Percentiles rank a stretch among this genome's conserved stretches.
Conservation (phyloP, 148 eudicot genomes). For the Rhododendron williamsianum region DNA sequence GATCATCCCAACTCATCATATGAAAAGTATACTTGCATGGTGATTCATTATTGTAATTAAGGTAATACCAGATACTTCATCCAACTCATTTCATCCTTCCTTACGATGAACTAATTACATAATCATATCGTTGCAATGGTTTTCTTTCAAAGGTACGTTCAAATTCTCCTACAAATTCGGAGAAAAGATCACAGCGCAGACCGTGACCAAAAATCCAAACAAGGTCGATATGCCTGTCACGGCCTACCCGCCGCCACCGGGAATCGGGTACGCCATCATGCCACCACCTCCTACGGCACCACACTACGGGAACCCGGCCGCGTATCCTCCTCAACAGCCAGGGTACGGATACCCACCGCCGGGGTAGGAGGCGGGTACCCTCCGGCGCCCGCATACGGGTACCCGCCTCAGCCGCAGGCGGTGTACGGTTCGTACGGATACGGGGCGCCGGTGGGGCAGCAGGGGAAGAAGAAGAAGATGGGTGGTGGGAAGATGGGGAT, state of each 20-base stretch:
- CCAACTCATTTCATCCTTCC: not conserved
- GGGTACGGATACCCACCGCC: conserved; percentile 3
- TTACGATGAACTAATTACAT: not conserved
- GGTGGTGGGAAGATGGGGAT: conserved; percentile 7
- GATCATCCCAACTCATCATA: not conserved
- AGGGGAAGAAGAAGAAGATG: conserved; percentile 10
- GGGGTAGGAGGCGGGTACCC: conserved; percentile 1
- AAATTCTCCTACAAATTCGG: conserved; percentile 46
- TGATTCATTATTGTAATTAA: not conserved
- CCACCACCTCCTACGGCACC: not conserved
- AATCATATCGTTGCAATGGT: not conserved
- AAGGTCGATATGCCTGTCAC: conserved; percentile 17
- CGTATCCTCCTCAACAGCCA: conserved; percentile 3
- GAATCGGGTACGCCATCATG: not conserved
- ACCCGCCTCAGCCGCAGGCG: conserved; percentile 12
- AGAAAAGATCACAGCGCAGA: conserved; percentile 23
- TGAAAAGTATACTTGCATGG: not conserved
- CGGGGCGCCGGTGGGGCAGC: not conserved
- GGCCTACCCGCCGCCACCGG: conserved; percentile 16
- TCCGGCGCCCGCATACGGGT: conserved; percentile 11
- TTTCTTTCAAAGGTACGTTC: not conserved
- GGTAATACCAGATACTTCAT: not conserved
- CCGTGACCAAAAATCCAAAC: conserved; percentile 3
- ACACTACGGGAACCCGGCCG: not conserved
- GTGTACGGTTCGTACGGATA: conserved; percentile 18